A percentile compares a stretch with the other conserved stretches of the same genome.
These are phyloP conservation scores for Starmerella cellae DNA, from an alignment of 805 yeast species.

Conservation along the genomic window DNA sequence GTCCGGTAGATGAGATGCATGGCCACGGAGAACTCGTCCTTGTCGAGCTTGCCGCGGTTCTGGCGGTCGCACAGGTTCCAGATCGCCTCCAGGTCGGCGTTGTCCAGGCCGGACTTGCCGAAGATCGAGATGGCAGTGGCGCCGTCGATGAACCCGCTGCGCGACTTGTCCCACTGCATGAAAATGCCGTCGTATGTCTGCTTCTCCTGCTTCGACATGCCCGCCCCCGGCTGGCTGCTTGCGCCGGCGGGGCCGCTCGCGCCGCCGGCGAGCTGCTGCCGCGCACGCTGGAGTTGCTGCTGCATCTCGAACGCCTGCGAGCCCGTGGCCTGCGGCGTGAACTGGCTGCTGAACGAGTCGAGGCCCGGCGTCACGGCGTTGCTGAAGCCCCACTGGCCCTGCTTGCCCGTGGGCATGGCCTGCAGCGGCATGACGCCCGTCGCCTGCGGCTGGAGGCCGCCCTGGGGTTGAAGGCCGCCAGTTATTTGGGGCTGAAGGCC, in stretches of 20 bases:
- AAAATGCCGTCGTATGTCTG: slow-evolving; percentile 75
- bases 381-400: slow-evolving; percentile 73
- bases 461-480: slow-evolving; percentile 25
- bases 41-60: slow-evolving; percentile 69
- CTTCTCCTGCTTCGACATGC: slow-evolving; percentile 80
- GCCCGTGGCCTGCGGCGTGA: slow-evolving; percentile 39
- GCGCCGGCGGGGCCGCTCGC: background rate
- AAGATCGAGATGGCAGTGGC: slow-evolving; percentile 72
- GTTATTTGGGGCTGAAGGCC: slow-evolving; percentile 52
- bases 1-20: slow-evolving; percentile 93
- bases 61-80: slow-evolving; percentile 82
- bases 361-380: slow-evolving; percentile 60
- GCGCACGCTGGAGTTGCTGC: slow-evolving; percentile 14
- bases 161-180: slow-evolving; percentile 65
- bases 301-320: slow-evolving; percentile 18
- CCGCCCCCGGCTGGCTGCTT: slow-evolving; percentile 33
- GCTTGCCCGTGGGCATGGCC: slow-evolving; percentile 45
- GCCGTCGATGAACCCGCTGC: slow-evolving; percentile 62
- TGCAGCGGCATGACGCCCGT: slow-evolving; percentile 30
- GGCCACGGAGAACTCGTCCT: slow-evolving; percentile 88
- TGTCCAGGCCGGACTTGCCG: slow-evolving; percentile 77
- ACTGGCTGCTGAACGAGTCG: slow-evolving; percentile 50
- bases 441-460: slow-evolving; percentile 42
- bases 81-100: slow-evolving; percentile 75
- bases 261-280: slow-evolving; percentile 1